Evolutionary conservation across 2,329 filamentous ascomycete genomes (phyloP), one percentile per base, ranked within the genome.

Genomic region (Tricladium varicosporioides): DNA sequence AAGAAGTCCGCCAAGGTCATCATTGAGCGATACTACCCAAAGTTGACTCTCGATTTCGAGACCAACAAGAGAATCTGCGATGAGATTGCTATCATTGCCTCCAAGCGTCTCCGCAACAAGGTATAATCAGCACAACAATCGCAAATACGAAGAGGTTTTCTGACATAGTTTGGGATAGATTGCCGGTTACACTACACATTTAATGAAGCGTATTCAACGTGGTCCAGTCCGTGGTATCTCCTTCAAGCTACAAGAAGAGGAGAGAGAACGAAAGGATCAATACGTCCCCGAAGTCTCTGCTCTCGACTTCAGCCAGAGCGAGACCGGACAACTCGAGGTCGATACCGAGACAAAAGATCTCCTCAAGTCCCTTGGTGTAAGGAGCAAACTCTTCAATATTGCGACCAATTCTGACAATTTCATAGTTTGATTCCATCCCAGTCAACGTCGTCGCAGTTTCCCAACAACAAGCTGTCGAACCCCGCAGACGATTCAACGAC

Each of bases 191-290:
- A 96, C 93, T 73, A 97, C 94, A 69, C 92, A 96, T 77, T 78
- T 95, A 80, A 99, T 99, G 95, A 97, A 97, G 88, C 94, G 94
- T 80, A 99, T 99, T 73, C 94, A 97, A 85, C 92, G 94, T 78
- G 94, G 94, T 68, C 94, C 94, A 68, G 94, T 99, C 80, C 95
- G 94, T 73, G 94, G 94, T 84, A 99, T 99, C 82, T 99, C 95
- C 80, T 99, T 99, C 92, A 99, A 99, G 87, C 91, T 99, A 62
- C 94, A 99, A 83, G 94, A 99, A 84, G 94, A 99, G 85, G 94
- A 99, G 88, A 91, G 94, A 86, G 94, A 99, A 84, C 89, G 94
- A 78, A 99, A 99, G 90, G 94, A 99, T 84, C 94, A 99, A 85
- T 99, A 97, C 84, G 94, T 99, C 68, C 94, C 94, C 74, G 94